These are phyloP conservation scores for Gentiana dahurica DNA, from an alignment of 257 asterid genomes.

Conservation along the genomic window DNA sequence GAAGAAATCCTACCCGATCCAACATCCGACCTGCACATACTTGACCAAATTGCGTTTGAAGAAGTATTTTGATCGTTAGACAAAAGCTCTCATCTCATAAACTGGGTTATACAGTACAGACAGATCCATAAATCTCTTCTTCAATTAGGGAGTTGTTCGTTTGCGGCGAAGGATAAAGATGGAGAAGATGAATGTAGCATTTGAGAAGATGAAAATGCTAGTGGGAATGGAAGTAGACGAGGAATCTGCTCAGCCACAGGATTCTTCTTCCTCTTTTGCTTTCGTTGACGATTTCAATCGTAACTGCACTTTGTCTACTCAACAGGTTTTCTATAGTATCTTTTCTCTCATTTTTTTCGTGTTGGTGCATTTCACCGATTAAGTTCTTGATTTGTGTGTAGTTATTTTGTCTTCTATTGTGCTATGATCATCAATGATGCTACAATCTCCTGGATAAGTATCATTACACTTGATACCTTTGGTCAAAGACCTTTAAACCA, in stretches of 20 bases:
- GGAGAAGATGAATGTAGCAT: slow-evolving; percentile 86
- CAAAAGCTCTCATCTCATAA: background rate
- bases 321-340: slow-evolving; percentile 39
- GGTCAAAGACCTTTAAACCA: too few relatives aligned
- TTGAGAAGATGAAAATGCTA: slow-evolving; percentile 94
- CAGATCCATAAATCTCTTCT: too few relatives aligned
- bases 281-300: slow-evolving; percentile 79
- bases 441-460: too few relatives aligned
- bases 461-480: too few relatives aligned
- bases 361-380: background rate
- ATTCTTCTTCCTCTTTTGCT: slow-evolving; percentile 39
- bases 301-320: slow-evolving; percentile 81
- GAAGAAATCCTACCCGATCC: too few relatives aligned
- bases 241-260: slow-evolving; percentile 30
- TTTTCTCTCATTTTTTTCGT: background rate
- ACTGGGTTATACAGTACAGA: background rate
- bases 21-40: too few relatives aligned
- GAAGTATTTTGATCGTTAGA: too few relatives aligned
- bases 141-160: background rate
- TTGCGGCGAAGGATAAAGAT: slow-evolving; percentile 13
- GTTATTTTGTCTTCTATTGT: background rate
- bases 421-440: background rate
- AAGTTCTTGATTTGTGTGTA: background rate
- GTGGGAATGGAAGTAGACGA: slow-evolving; percentile 94
- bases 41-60: too few relatives aligned